Base-by-base conservation (phyloP, 306 rosid species). In the Acacia crassicarpa region DNA sequence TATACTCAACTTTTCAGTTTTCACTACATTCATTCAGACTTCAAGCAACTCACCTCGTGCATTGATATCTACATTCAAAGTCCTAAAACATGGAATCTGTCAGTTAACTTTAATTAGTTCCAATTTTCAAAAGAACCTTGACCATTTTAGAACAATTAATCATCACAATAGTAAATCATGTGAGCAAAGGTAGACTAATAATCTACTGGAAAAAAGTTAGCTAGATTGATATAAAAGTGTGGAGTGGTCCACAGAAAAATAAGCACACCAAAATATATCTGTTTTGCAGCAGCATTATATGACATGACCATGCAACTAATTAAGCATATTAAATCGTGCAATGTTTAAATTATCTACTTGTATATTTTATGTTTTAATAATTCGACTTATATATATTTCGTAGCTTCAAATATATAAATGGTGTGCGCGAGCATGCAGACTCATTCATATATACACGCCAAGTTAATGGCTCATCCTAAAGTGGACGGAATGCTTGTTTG, bases 281-380 rank as follows among this genome's bases (percentile, higher is more conserved):
- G 45, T 19, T 32, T 65, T 54, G 54, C 53, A 66, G 83, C 73
- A 66, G 71, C 85, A 72, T 46, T 56, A 72, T 78, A n/a, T 56
- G 63, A 56, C n/a, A 67, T 72, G 68, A 72, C 72, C 77, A 66
- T 77, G 73, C 88, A 81, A 81, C 72, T 44, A 81, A 67, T 38
- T 66, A 85, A 77, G 74, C 30, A 19, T 12, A 73, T 54, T 53
- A 46, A 53, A 4, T 54, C 17, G 9, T 20, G 16, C 23, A 45
- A 77, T 40, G 67, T 13, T 4, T 68, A 71, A 25, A 53, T 35
- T 35, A 73, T 56, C 76, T 67, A 35, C 40, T 5, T 4, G 12
- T 59, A 33, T 63, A 5, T 58, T 48, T 22, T 4, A 81, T 73
- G 53, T 76, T 63, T 23, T 32, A 76, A 75, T 32, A 66, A 66